Conservation (phyloP, 2,329 filamentous ascomycete genomes). For the Ophiocordyceps robertsii region DNA sequence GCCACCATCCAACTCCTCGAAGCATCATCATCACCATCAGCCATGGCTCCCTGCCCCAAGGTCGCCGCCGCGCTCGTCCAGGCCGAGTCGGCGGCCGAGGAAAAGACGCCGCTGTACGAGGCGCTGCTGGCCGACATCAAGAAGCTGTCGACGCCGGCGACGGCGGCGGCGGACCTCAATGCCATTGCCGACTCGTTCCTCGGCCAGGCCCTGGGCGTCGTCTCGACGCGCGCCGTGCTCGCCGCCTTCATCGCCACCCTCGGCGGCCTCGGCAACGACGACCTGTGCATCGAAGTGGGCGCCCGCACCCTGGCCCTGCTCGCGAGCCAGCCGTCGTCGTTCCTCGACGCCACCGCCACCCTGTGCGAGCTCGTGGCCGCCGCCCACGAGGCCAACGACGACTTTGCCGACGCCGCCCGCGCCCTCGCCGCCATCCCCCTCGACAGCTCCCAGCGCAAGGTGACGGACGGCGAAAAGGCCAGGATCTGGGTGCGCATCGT, state of each 20-base stretch:
- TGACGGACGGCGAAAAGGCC: slow-evolving; percentile 72
- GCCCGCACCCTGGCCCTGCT: slow-evolving; percentile 58
- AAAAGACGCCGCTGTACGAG: slow-evolving; percentile 33
- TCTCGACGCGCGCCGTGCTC: slow-evolving; percentile 61
- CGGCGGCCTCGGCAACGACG: slow-evolving; percentile 42
- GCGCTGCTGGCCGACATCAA: slow-evolving; percentile 29
- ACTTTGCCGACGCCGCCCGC: slow-evolving; percentile 67
- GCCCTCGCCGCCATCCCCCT: slow-evolving; percentile 73
- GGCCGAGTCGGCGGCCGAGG: slow-evolving; percentile 24
- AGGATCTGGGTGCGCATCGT: slow-evolving; percentile 87
- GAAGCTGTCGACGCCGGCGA: slow-evolving; percentile 23
- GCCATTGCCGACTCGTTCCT: slow-evolving; percentile 56
- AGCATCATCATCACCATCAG: too few species aligned
- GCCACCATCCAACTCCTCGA: too few species aligned
- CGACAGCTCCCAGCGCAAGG: slow-evolving; percentile 74
- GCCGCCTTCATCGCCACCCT: slow-evolving; percentile 52
- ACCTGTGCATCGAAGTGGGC: slow-evolving; percentile 64
- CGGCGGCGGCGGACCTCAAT: slow-evolving; percentile 42
- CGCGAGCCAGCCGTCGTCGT: slow-evolving; percentile 46
- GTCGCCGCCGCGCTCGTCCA: slow-evolving; percentile 29
- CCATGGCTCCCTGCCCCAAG: slow-evolving; percentile 21
- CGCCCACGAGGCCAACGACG: slow-evolving; percentile 70
- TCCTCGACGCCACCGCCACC: slow-evolving; percentile 71
- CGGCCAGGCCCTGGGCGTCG: slow-evolving; percentile 56
- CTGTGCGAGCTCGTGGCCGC: slow-evolving; percentile 72